Percentiles rank a stretch among this genome's conserved stretches.
These are phyloP conservation scores for Ophiostoma montium DNA, from an alignment of 2,329 filamentous ascomycete species.

Conservation along the genomic window DNA sequence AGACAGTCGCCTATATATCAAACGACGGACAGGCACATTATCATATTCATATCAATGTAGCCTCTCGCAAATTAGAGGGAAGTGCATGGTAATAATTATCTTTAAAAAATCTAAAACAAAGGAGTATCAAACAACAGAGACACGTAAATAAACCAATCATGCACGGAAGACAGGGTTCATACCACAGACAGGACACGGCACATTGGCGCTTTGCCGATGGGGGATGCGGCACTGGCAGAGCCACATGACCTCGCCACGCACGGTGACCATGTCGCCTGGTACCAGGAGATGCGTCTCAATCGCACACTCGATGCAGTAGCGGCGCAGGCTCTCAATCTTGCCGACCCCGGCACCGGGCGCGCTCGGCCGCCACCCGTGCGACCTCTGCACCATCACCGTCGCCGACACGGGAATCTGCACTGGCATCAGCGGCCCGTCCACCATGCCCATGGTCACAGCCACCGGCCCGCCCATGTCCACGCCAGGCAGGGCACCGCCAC, in stretches of 20 bases:
- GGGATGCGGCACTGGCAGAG: slow-evolving; percentile 10
- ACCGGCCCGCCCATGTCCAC: neutral
- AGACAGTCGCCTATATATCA: no score
- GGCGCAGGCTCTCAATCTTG: slow-evolving; percentile 11
- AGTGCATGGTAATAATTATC: no score
- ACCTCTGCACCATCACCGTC: neutral
- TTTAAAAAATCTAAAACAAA: neutral
- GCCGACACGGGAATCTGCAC: neutral
- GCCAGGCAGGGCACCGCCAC: neutral
- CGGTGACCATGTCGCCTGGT: slow-evolving; percentile 7
- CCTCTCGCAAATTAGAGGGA: no score
- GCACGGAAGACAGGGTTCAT: slow-evolving; percentile 9
- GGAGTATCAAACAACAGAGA: neutral
- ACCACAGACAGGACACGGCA: slow-evolving; percentile 6
- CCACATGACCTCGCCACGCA: slow-evolving; percentile 6
- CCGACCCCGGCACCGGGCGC: slow-evolving; percentile 11
- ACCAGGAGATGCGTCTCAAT: slow-evolving; percentile 7
- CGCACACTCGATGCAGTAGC: slow-evolving; percentile 14
- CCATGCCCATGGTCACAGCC: neutral
- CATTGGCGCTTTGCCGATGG: neutral
- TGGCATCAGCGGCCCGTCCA: neutral
- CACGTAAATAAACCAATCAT: neutral
- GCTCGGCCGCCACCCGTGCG: slow-evolving; percentile 1
- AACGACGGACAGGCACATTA: no score
- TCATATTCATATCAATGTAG: no score